Evolutionary conservation across 192 early-diverging fungal species (phyloP).

Genomic region (Cetraspora pellucida): DNA sequence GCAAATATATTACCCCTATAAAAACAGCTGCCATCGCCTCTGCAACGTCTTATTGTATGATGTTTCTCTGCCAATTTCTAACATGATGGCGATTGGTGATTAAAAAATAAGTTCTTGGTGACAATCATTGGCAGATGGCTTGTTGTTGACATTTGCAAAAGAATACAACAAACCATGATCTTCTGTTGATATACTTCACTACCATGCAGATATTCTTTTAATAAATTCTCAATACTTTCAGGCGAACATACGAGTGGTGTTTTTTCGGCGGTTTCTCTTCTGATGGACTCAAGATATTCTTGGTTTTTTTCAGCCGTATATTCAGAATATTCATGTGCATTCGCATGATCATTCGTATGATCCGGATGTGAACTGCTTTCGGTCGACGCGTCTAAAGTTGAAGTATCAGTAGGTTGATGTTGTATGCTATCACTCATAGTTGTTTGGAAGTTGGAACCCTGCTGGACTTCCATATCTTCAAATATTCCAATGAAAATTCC

Average conservation of each 20-base stretch:
- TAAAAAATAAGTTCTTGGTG: background rate
- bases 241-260: conserved; percentile 56
- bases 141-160: conserved; percentile 10
- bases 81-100: background rate
- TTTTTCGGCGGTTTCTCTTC: conserved; percentile 59
- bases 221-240: conserved; percentile 49
- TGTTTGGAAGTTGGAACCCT: no score
- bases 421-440: no score
- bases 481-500: no score
- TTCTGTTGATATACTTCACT: conserved; percentile 55
- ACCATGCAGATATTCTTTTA: conserved; percentile 53
- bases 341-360: no score
- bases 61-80: conserved; percentile 53
- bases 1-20: conserved; percentile 52
- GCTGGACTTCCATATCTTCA: no score
- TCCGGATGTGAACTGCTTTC: no score
- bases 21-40: conserved; percentile 70
- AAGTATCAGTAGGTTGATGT: no score
- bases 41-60: conserved; percentile 53
- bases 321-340: no score
- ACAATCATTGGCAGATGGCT: background rate
- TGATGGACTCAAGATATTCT: conserved; percentile 53
- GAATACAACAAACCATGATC: conserved; percentile 46
- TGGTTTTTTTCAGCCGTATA: conserved; percentile 41
- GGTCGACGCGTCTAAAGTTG: no score